These are phyloP conservation scores for Aspergillus incahuasiensis DNA, from an alignment of 495 filamentous ascomycete genomes.

Conservation along the genomic window DNA sequence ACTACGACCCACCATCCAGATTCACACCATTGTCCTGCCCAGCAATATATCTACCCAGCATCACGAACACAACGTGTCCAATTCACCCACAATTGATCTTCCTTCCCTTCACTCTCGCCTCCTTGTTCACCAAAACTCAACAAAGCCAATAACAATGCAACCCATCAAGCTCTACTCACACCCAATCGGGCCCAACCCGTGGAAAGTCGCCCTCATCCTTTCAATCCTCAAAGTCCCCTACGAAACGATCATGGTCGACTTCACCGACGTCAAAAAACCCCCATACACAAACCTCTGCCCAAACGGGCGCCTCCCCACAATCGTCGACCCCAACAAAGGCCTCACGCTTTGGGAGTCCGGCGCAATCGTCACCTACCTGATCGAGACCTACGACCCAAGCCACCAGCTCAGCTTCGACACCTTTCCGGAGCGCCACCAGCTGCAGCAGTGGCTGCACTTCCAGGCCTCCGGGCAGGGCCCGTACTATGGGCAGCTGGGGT, in stretches of 20 bases:
- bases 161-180: no score
- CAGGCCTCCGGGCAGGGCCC: slow-evolving; percentile 66
- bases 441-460: slow-evolving; percentile 63
- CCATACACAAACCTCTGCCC: slow-evolving; percentile 58
- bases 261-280: slow-evolving; percentile 52
- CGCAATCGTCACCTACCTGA: slow-evolving; percentile 66
- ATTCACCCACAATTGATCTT: no score
- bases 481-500: slow-evolving; percentile 58
- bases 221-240: no score
- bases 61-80: no score
- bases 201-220: no score
- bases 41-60: no score
- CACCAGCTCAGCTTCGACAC: slow-evolving; percentile 52
- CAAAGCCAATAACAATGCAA: no score
- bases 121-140: no score
- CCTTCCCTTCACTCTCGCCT: no score
- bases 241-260: slow-evolving; percentile 35
- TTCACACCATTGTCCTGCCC: no score
- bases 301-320: slow-evolving; percentile 61
- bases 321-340: slow-evolving; percentile 64
- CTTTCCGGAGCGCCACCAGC: slow-evolving; percentile 43
- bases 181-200: no score
- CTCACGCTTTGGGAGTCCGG: slow-evolving; percentile 68
- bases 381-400: slow-evolving; percentile 63
- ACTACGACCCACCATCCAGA: no score